Percentiles rank a stretch among this genome's conserved stretches.
Evolutionary conservation across 1,284 basidiomycete species (phyloP).

Genomic region (Rhodotorula glutinis): DNA sequence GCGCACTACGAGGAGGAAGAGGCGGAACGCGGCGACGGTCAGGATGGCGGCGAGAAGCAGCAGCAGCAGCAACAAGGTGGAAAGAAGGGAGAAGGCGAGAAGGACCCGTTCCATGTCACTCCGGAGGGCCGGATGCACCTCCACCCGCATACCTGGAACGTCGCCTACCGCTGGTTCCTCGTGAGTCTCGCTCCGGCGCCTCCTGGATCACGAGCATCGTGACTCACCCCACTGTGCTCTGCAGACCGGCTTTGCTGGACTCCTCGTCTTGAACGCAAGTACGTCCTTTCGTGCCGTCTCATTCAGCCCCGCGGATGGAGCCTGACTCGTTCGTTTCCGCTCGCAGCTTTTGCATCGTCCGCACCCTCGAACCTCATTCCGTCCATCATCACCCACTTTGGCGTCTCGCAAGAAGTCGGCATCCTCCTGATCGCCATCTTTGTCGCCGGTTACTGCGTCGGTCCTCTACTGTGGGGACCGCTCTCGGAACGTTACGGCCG

Average conservation of each 20-base stretch:
- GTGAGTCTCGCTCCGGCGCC: background rate
- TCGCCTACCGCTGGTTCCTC: constrained; percentile 61
- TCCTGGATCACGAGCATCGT: no score
- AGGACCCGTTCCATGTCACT: constrained; percentile 49
- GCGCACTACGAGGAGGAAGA: background rate
- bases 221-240: background rate
- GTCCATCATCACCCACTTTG: constrained; percentile 56
- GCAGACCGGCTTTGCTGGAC: constrained; percentile 56
- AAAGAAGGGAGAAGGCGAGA: background rate
- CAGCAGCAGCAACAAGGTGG: no score
- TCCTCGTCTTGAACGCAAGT: constrained; percentile 66
- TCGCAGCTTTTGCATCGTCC: constrained; percentile 59
- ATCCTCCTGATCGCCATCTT: constrained; percentile 53
- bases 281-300: background rate
- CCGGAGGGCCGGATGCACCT: constrained; percentile 53
- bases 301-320: background rate
- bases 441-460: constrained; percentile 47
- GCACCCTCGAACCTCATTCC: constrained; percentile 56
- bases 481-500: constrained; percentile 57
- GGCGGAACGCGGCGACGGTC: no score
- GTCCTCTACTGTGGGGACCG: constrained; percentile 46
- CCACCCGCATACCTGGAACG: constrained; percentile 59
- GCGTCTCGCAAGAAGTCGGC: constrained; percentile 58
- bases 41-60: no score
- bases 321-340: background rate